These are phyloP conservation scores for Lenwebbia sp. DNA, from an alignment of 345 rosid species.

Conservation along the genomic window DNA sequence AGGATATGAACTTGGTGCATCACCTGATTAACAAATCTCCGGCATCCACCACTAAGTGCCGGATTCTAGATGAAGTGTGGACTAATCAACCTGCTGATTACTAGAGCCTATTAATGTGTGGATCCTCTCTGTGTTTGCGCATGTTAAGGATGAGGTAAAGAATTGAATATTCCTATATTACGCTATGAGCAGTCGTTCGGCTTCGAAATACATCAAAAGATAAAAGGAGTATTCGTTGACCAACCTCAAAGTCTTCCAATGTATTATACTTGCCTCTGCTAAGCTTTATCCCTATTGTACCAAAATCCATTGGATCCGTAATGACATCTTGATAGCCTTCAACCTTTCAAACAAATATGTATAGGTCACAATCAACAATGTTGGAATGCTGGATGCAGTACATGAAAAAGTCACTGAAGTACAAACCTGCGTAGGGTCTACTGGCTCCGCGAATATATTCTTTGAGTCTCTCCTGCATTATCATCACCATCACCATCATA, in stretches of 20 bases:
- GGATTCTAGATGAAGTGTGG: not conserved
- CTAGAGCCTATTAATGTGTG: not conserved
- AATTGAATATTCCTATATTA: not conserved
- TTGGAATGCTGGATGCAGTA: not conserved
- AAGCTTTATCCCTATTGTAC: slow-evolving; percentile 15
- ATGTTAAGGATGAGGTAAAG: not conserved
- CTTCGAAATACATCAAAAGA: not conserved
- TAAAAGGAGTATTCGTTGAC: not conserved
- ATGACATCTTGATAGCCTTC: slow-evolving; percentile 12
- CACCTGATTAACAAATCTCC: not conserved
- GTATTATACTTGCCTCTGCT: slow-evolving; percentile 9
- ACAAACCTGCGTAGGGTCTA: slow-evolving; percentile 14
- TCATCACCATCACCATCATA: not conserved
- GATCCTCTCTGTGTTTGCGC: not conserved
- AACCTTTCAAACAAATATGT: slow-evolving; percentile 12
- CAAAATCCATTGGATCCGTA: slow-evolving; percentile 26
- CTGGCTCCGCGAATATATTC: slow-evolving; percentile 14
- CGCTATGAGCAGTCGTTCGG: not conserved
- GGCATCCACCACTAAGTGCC: not conserved
- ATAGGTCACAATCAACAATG: not conserved
- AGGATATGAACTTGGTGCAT: not conserved
- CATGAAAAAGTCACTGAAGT: not conserved
- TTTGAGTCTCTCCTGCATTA: slow-evolving; percentile 16
- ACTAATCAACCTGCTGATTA: not conserved
- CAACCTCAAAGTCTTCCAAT: slow-evolving; percentile 19